Evolutionary conservation across 352 stramenopile genomes (phyloP).

Genomic region (Elongisporangium undulatum): DNA sequence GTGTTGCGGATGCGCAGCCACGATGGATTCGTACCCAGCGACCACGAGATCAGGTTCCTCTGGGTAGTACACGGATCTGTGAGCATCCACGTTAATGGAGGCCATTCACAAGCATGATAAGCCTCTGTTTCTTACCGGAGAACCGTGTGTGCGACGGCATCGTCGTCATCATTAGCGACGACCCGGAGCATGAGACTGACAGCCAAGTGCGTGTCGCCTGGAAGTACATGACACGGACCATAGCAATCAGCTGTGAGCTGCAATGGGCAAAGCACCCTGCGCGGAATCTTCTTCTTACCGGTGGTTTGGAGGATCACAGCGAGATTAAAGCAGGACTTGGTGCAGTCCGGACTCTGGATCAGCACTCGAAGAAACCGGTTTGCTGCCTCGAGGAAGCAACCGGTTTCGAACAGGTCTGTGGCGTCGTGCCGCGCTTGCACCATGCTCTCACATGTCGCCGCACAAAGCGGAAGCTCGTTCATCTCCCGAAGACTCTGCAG

Average conservation of each 20-base stretch:
- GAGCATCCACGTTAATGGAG: background rate
- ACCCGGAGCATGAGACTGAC: constrained; percentile 66
- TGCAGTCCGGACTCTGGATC: constrained; percentile 35
- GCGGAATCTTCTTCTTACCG: too few species aligned
- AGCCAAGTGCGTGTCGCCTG: constrained; percentile 67
- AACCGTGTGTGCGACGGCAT: constrained; percentile 75
- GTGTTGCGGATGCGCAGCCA: constrained; percentile 29
- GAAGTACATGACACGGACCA: background rate
- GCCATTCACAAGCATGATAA: constrained; percentile 1
- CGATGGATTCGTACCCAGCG: constrained; percentile 40
- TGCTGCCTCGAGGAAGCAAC: constrained; percentile 41
- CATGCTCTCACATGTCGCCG: constrained; percentile 13
- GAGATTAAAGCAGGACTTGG: constrained; percentile 75
- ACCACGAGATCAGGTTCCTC: constrained; percentile 53
- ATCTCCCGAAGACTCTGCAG: background rate
- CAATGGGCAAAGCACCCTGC: constrained; percentile 1
- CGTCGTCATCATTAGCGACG: constrained; percentile 52
- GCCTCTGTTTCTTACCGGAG: constrained; percentile 28
- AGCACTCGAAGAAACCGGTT: constrained; percentile 49
- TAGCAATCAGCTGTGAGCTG: background rate
- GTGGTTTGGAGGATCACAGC: constrained; percentile 69
- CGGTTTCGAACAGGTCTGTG: constrained; percentile 39
- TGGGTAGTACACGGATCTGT: constrained; percentile 57
- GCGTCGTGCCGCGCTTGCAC: constrained; percentile 41
- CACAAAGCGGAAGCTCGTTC: background rate